Percentiles rank a stretch among this genome's conserved stretches.
phyloP scores from a whole-genome alignment of 352 stramenopile genomes.

The Globisporangium nagaii region DNA sequence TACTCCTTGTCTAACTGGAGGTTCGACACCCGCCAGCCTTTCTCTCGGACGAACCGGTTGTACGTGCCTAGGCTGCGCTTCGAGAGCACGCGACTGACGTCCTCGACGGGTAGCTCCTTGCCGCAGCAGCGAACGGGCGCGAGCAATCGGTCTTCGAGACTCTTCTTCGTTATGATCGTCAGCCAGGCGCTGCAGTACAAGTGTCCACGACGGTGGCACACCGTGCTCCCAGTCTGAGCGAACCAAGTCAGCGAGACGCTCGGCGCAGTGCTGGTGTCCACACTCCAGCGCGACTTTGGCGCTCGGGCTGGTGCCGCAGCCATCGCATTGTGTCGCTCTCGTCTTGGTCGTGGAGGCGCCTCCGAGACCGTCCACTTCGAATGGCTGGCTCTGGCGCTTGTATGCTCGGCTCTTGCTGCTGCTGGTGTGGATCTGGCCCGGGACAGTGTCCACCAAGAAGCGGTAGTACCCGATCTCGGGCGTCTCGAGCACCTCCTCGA shows the following conservation, averaged over 20 bases:
- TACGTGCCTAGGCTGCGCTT: constrained; percentile 27
- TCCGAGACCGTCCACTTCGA: not conserved
- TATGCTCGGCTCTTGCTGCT: not conserved
- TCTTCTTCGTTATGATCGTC: constrained; percentile 42
- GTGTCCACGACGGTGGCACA: constrained; percentile 18
- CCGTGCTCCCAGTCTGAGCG: not conserved
- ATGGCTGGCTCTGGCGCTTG: not conserved
- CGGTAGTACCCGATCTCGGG: constrained; percentile 40
- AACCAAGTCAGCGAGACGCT: not conserved
- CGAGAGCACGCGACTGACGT: constrained; percentile 39
- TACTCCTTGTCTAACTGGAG: constrained; percentile 66
- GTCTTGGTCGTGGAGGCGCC: too few species aligned
- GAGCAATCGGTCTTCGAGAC: constrained; percentile 31
- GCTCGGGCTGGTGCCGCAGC: not conserved
- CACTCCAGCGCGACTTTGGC: not conserved
- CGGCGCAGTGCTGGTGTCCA: not conserved
- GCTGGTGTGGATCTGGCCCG: not conserved
- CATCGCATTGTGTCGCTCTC: not conserved
- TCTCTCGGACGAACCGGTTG: constrained; percentile 51
- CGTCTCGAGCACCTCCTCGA: constrained; percentile 22
- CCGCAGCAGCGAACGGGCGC: constrained; percentile 64
- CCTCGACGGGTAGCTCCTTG: constrained; percentile 60
- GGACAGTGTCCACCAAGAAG: constrained; percentile 22
- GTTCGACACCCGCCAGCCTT: constrained; percentile 31
- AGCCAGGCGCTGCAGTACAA: constrained; percentile 62